Conservation (phyloP, 2,329 filamentous ascomycete species). For the Tolypocladium pustulatum region DNA sequence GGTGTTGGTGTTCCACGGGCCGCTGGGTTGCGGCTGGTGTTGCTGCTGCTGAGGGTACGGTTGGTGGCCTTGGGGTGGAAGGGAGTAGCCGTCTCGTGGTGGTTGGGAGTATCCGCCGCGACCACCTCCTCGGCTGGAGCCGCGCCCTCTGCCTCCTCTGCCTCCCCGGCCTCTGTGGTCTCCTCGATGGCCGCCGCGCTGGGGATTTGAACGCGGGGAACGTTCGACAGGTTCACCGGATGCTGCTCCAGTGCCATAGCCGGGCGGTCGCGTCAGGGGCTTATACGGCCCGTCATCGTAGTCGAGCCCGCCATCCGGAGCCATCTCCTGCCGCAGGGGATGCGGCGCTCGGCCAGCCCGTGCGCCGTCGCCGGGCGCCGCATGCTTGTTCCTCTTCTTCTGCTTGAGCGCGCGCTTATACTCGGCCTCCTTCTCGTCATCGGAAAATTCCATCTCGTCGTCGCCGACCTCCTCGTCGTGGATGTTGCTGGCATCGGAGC, state of each 20-base stretch:
- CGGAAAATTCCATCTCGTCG: conserved; percentile 89
- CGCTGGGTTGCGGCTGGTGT: conserved; percentile 7
- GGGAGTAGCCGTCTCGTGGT: conserved; percentile 29
- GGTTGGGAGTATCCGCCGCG: conserved; percentile 19
- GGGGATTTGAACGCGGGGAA: conserved; percentile 16
- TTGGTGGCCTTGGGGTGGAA: conserved; percentile 22
- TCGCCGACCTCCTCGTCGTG: conserved; percentile 84
- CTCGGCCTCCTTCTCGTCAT: conserved; percentile 88
- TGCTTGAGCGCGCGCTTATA: conserved; percentile 62
- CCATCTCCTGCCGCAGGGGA: conserved; percentile 28
- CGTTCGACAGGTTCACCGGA: conserved; percentile 27
- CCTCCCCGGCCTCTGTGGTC: conserved; percentile 38
- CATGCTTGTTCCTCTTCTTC: conserved; percentile 41
- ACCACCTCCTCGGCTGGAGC: conserved; percentile 27
- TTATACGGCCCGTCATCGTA: conserved; percentile 65
- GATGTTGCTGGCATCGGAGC: conserved; percentile 88
- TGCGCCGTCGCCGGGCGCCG: conserved; percentile 28
- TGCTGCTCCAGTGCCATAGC: conserved; percentile 42
- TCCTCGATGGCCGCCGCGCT: conserved; percentile 32
- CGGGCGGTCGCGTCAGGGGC: conserved; percentile 56
- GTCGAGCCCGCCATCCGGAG: conserved; percentile 38
- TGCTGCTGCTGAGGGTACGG: background rate
- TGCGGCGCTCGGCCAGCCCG: conserved; percentile 25
- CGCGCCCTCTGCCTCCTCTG: conserved; percentile 29
- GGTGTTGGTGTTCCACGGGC: conserved; percentile 5